phyloP scores from a whole-genome alignment of 2,329 filamentous ascomycete genomes.

The Cephalotrichum gorgonifer region DNA sequence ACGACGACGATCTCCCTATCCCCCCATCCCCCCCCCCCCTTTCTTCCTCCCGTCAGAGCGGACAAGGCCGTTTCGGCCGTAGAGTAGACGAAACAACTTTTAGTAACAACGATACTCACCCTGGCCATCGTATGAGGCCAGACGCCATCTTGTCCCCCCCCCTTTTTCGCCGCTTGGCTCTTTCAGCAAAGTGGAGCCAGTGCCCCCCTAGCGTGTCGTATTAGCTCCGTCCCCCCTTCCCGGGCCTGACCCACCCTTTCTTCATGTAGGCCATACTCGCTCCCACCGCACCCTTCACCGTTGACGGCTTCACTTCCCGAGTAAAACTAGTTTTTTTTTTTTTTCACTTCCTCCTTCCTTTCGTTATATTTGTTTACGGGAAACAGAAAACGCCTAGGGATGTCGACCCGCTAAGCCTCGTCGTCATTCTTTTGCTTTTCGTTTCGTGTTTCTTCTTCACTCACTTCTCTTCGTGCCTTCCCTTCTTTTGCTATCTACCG shows the following conservation, averaged over 20 bases:
- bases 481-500: conserved; percentile 5
- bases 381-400: conserved; percentile 6
- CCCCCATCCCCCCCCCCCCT: not conserved
- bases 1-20: too few species aligned
- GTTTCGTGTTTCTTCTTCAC: conserved; percentile 3
- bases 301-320: conserved; percentile 6
- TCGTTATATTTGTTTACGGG: conserved; percentile 7
- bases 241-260: not conserved
- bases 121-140: not conserved
- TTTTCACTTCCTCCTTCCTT: conserved; percentile 8
- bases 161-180: not conserved
- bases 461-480: conserved; percentile 5
- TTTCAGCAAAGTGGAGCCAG: not conserved
- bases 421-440: conserved; percentile 1
- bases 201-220: conserved; percentile 2
- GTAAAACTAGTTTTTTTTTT: conserved; percentile 8
- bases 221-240: conserved; percentile 4
- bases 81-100: not conserved
- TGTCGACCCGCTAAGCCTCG: conserved; percentile 4
- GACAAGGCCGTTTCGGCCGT: not conserved
- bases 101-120: not conserved
- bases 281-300: not conserved
- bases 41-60: not conserved
- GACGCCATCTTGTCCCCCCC: not conserved
- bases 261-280: not conserved